Conservation (phyloP, 2,329 filamentous ascomycete species). For the Pyricularia sp. region DNA sequence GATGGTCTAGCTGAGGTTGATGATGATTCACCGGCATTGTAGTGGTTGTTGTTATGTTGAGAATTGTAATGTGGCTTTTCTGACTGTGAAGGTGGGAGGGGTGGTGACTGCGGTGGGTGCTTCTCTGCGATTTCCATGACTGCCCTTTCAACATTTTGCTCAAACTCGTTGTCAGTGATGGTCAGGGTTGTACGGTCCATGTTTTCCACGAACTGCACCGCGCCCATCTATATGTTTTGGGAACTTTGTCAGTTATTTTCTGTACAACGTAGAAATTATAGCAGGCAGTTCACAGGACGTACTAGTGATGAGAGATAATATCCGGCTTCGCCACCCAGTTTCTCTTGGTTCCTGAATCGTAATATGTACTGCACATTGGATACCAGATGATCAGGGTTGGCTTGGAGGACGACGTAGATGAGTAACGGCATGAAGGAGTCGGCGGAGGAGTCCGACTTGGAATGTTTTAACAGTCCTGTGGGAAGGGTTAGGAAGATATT, state of each 20-base stretch:
- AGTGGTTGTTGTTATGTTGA: conserved; percentile 6
- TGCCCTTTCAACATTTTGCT: conserved; percentile 87
- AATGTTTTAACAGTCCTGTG: conserved; percentile 71
- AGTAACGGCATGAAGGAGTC: conserved; percentile 91
- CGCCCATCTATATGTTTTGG: conserved; percentile 53
- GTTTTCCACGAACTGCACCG: conserved; percentile 91
- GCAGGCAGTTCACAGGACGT: conserved; percentile 9
- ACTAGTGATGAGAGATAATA: conserved; percentile 94
- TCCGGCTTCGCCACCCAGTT: conserved; percentile 90
- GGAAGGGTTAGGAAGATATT: background rate
- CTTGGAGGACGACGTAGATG: conserved; percentile 90
- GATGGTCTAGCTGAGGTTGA: conserved; percentile 34
- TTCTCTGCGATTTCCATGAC: conserved; percentile 93
- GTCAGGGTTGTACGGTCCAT: conserved; percentile 89
- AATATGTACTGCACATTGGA: conserved; percentile 98
- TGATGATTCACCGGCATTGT: conserved; percentile 23
- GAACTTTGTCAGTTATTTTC: background rate
- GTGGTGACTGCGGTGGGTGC: conserved; percentile 46
- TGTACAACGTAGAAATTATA: background rate
- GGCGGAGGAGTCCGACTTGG: conserved; percentile 85
- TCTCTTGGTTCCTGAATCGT: conserved; percentile 93
- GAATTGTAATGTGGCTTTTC: conserved; percentile 25
- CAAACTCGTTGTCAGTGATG: conserved; percentile 89
- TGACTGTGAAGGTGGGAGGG: conserved; percentile 26
- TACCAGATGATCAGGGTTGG: conserved; percentile 87